phyloP scores from a whole-genome alignment of 257 asterid species.

The Agastache rugosa region DNA sequence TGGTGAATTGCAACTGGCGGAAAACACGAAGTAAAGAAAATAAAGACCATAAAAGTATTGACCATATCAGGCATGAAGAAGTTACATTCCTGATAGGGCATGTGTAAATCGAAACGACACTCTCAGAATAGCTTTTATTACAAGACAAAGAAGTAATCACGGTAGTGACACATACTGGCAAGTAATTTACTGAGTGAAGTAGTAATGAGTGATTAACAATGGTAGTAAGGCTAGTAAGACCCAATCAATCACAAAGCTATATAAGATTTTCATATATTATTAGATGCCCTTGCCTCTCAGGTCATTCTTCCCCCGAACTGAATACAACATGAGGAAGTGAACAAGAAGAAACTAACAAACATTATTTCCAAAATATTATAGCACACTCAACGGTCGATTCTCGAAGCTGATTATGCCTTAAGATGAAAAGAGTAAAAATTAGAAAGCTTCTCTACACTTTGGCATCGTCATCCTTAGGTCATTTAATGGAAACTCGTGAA shows the following conservation, averaged over 20 bases:
- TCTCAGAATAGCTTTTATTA: constrained; percentile 15
- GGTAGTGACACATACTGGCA: constrained; percentile 5
- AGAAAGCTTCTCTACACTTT: constrained; percentile 15
- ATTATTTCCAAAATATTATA: not conserved
- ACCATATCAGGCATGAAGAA: constrained; percentile 7
- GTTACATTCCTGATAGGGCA: not conserved
- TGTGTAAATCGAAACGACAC: not conserved
- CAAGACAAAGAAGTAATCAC: constrained; percentile 17
- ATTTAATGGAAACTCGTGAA: constrained; percentile 10
- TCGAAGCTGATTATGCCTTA: constrained; percentile 2
- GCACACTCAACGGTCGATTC: not conserved
- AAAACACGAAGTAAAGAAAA: constrained; percentile 16
- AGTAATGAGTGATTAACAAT: not conserved
- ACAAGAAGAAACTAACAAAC: not conserved
- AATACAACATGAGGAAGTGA: constrained; percentile 2
- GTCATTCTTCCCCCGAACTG: constrained; percentile 6
- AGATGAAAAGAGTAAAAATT: not conserved
- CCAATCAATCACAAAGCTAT: constrained; percentile 7
- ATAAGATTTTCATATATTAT: not conserved
- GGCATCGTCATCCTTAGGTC: not conserved
- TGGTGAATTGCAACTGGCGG: not conserved
- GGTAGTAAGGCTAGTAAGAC: constrained; percentile 4
- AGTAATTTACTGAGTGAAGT: not conserved
- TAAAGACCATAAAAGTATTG: not conserved
- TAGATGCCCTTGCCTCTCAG: constrained; percentile 5